Evolutionary conservation across 1,284 basidiomycete genomes (phyloP).

Genomic region (Leccinum fallax): DNA sequence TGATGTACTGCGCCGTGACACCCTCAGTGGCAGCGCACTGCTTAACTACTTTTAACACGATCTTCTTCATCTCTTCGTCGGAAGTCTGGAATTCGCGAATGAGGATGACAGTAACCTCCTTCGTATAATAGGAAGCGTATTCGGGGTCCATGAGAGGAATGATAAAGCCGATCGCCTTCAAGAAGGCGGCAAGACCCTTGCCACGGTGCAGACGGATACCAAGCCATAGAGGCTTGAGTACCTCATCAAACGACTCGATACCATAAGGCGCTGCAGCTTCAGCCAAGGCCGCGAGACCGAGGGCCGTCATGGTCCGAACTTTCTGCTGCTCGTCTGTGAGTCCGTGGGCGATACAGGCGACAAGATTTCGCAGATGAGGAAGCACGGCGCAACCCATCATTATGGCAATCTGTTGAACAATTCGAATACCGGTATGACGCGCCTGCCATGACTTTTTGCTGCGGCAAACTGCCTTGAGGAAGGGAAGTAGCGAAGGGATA

Average conservation of each 20-base stretch:
- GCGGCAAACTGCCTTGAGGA: slow-evolving; percentile 97
- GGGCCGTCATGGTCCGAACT: slow-evolving; percentile 98
- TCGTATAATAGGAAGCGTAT: slow-evolving; percentile 97
- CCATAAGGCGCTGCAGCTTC: slow-evolving; percentile 98
- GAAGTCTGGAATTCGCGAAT: slow-evolving; percentile 99
- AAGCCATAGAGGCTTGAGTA: slow-evolving; percentile 97
- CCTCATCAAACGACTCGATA: slow-evolving; percentile 99
- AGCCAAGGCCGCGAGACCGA: slow-evolving; percentile 94
- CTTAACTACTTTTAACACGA: slow-evolving; percentile 98
- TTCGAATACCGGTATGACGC: slow-evolving; percentile 98
- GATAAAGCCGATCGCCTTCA: slow-evolving; percentile 99
- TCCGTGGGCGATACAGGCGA: slow-evolving; percentile 96
- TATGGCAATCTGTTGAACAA: slow-evolving; percentile 99
- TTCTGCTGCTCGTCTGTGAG: slow-evolving; percentile 99
- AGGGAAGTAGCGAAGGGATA: slow-evolving; percentile 96
- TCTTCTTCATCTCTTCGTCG: slow-evolving; percentile 99
- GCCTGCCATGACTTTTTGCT: slow-evolving; percentile 99
- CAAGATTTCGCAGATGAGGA: slow-evolving; percentile 94
- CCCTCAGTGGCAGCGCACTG: slow-evolving; percentile 98
- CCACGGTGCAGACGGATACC: slow-evolving; percentile 98
- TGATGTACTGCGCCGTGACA: slow-evolving; percentile 92
- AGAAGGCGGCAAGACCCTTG: slow-evolving; percentile 96
- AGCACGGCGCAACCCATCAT: slow-evolving; percentile 99
- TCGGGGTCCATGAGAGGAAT: slow-evolving; percentile 99
- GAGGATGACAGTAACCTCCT: slow-evolving; percentile 96